Conservation (phyloP, 2,329 filamentous ascomycete species). For the Aspergillus fructus region DNA sequence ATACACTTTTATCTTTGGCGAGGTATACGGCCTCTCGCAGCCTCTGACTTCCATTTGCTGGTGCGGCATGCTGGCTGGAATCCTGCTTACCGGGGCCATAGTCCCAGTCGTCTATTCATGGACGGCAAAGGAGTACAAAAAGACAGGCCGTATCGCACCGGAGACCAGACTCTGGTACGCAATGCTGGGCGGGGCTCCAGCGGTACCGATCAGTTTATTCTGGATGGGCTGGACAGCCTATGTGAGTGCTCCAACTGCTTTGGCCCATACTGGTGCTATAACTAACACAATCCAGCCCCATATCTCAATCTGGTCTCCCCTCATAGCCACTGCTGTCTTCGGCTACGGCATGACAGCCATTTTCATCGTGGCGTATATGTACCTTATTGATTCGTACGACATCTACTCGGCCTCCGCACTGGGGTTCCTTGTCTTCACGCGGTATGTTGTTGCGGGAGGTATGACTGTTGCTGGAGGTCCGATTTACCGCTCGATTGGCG, state of each 20-base stretch:
- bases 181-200: constrained; percentile 50
- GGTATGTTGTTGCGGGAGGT: constrained; percentile 42
- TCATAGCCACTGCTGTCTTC: constrained; percentile 53
- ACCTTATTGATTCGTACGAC: constrained; percentile 59
- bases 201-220: constrained; percentile 55
- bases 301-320: constrained; percentile 54
- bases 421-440: constrained; percentile 43
- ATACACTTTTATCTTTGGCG: constrained; percentile 51
- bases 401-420: constrained; percentile 53
- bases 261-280: neutral
- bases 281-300: constrained; percentile 27
- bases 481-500: constrained; percentile 41
- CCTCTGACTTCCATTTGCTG: constrained; percentile 50
- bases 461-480: constrained; percentile 39
- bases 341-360: constrained; percentile 52
- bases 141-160: constrained; percentile 32
- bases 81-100: constrained; percentile 36
- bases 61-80: constrained; percentile 45
- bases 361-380: constrained; percentile 55
- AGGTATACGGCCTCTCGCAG: constrained; percentile 48
- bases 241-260: neutral
- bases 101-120: constrained; percentile 49
- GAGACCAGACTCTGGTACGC: constrained; percentile 57
- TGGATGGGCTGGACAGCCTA: constrained; percentile 48
- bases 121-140: constrained; percentile 18